These are phyloP conservation scores for Flaveria ramosissima DNA, from an alignment of 129 eudicot genomes.

Conservation along the genomic window DNA sequence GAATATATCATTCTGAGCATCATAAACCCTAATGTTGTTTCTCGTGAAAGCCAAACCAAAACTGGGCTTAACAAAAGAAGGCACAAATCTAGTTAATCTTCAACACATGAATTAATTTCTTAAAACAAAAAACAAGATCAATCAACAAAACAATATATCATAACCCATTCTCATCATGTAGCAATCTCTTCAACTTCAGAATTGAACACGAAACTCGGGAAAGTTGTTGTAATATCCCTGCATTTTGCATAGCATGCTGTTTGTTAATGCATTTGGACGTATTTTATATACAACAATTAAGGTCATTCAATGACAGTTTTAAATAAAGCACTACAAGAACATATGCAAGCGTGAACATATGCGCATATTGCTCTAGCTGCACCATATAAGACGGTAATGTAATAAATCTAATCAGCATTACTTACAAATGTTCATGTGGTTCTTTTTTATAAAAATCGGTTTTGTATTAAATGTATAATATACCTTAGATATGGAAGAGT, in stretches of 20 bases:
- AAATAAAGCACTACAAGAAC: not conserved
- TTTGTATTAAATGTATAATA: not conserved
- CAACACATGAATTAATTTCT: slow-evolving; percentile 13
- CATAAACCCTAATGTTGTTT: slow-evolving; percentile 25
- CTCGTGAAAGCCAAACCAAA: slow-evolving; percentile 40
- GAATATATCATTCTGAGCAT: not conserved
- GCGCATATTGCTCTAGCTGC: not conserved
- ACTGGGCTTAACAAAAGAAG: slow-evolving; percentile 24
- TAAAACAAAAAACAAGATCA: not conserved
- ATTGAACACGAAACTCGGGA: slow-evolving; percentile 94
- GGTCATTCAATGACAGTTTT: not conserved
- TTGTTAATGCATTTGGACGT: not conserved
- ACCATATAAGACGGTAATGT: not conserved
- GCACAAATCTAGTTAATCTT: slow-evolving; percentile 23
- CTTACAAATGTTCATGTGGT: not conserved
- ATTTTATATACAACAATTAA: not conserved
- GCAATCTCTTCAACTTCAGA: slow-evolving; percentile 94
- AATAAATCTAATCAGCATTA: not conserved
- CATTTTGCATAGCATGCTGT: slow-evolving; percentile 15
- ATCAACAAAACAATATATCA: slow-evolving; percentile 19
- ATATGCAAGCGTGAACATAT: not conserved
- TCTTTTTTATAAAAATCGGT: no score
- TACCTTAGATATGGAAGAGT: slow-evolving; percentile 96
- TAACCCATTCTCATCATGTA: slow-evolving; percentile 36
- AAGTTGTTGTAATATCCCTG: slow-evolving; percentile 98